These are phyloP conservation scores for Pascua guehoae DNA, from an alignment of 1,284 basidiomycete species.

Conservation along the genomic window DNA sequence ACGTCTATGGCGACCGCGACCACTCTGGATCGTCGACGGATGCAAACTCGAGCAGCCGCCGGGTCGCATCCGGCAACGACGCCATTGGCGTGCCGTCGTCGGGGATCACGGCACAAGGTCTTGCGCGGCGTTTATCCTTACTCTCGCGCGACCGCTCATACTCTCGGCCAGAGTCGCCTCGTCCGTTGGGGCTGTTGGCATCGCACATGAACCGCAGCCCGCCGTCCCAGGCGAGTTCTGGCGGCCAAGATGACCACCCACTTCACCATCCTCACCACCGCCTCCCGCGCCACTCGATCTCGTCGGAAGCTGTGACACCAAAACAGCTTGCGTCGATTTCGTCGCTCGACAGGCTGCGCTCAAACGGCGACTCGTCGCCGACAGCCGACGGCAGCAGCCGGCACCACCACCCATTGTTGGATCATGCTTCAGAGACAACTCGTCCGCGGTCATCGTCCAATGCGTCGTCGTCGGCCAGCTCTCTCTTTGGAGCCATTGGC, in stretches of 20 bases:
- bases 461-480: conserved; percentile 13
- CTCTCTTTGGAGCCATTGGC: conserved; percentile 12
- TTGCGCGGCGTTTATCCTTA: conserved; percentile 13
- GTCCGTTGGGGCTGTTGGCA: conserved; percentile 9
- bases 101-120: background rate
- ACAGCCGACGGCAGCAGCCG: too few species aligned
- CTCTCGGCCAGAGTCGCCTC: conserved; percentile 11
- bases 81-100: conserved; percentile 1
- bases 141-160: conserved; percentile 1
- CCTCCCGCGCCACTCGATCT: too few species aligned
- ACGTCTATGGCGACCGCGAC: conserved; percentile 17
- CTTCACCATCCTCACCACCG: too few species aligned
- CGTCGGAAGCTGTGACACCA: conserved; percentile 5
- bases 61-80: conserved; percentile 15
- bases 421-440: too few species aligned
- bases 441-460: conserved; percentile 10
- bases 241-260: too few species aligned
- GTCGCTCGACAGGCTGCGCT: conserved; percentile 15
- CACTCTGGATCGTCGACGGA: conserved; percentile 6
- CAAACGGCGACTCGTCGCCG: too few species aligned
- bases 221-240: background rate
- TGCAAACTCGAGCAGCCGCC: conserved; percentile 2
- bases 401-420: too few species aligned
- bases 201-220: conserved; percentile 2
- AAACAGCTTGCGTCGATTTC: conserved; percentile 14